Base-by-base conservation (phyloP, 176 grass and related monocot genomes). In the Zizania latifolia region DNA sequence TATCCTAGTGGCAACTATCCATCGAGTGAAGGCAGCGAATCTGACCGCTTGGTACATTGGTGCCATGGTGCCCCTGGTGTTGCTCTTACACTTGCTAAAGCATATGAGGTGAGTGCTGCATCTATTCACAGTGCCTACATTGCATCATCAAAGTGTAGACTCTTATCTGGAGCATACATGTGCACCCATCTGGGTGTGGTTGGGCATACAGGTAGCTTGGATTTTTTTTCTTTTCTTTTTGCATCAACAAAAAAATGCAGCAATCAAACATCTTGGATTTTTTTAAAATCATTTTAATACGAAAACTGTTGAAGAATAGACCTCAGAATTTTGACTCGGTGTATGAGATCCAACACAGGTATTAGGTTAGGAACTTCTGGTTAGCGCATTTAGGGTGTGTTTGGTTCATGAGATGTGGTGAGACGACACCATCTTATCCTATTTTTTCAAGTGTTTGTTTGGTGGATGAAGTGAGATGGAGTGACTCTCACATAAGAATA, bases 31-130 rank as follows among this genome's bases (percentile, higher is more conserved):
- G 90, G 84, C 53, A 89, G 68, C 0, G 77, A 79, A 43, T 81
- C 78, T 1, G 94, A 97, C 45, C 77, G 66, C 10, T 79, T 97
- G 1, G 84, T 91, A 58, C 94, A 97, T 39, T 97, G 94, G 94
- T 97, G 94, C 68, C 94, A 97, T 81, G 94, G 94, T 23, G 90
- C 94, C 46, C 90, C 90, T 64, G 94, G 90, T 51, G 86, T 97
- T 81, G 81, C 86, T 77, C 83, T 97, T 69, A 92, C 90, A 1
- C 78, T 97, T 0, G 54, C 82, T 39, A 97, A 89, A 87, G 90
- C 91, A 51, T 82, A 75, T 81, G 55, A 93, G 94, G 90, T 97
- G 26, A 71, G 36, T 11, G 3, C n/a, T 75, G 24, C 12, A 39
- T 58, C 50, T 74, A 1, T 51, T 65, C 32, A 62, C 8, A 57